Base-by-base conservation (phyloP, 768 basidiomycete genomes). In the Lyophyllum decastes region DNA sequence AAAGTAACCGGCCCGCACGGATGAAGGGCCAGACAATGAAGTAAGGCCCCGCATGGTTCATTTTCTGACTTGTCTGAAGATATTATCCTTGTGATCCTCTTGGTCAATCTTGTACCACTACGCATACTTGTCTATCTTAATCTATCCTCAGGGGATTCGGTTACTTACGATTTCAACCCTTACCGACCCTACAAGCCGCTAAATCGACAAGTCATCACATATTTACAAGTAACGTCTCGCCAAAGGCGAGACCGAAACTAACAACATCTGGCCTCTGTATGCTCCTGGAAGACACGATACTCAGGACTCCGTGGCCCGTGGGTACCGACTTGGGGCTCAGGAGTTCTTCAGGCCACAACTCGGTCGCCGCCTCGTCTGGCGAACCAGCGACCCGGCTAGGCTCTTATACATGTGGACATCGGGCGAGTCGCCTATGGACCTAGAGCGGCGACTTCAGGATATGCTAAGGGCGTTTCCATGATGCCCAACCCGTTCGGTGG, bases 301-400 rank as follows among this genome's bases (percentile, higher is more conserved):
- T 55, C 35, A 24, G 24, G 33, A 21, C 46, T 25, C 43, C 52
- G 52, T 33, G 41, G 43, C 19, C 27, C 52, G 52, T 45, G 41
- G 52, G 26, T 53, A 40, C 41, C 52, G 41, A 52, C 52, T 53
- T 38, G 24, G n/a, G 19, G 30, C 24, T 48, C 47, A 48, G 16
- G 33, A 55, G 22, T 46, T 26, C 30, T 54, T 9, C 33, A 34
- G 47, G 54, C 54, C 54, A 55, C 54, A 55, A 55, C 19, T 55
- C 54, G 54, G 54, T 26, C 35, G 46, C 46, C 22, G 35, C 4
- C 4, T 35, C 19, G 22, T 47, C 27, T 47, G 24, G 25, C n/a
- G 17, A n/a, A n/a, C n/a, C n/a, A n/a, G n/a, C n/a, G n/a, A n/a
- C n/a, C 21, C 4, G 25, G 35, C 24, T 25, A 34, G 21, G 22